phyloP scores from a whole-genome alignment of 2,329 filamentous ascomycete genomes.

The Colletotrichum karsti region DNA sequence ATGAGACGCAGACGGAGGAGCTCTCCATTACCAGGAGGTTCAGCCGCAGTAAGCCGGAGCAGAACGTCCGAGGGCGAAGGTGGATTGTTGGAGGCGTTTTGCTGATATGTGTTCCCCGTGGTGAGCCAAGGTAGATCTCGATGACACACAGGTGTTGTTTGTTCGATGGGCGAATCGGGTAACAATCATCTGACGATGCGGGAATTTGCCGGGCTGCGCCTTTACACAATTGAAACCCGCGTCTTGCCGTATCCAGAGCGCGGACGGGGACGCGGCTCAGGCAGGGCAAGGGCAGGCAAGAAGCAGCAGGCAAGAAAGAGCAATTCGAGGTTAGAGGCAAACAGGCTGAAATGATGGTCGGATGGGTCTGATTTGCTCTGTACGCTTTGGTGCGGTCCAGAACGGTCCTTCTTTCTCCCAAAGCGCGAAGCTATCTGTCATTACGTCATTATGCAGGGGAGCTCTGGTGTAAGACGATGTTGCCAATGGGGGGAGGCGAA shows the following conservation, averaged over 20 bases:
- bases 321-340: background rate
- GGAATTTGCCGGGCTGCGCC: conserved; percentile 22
- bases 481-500: background rate
- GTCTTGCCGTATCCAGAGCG: conserved; percentile 25
- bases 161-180: conserved; percentile 20
- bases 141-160: conserved; percentile 19
- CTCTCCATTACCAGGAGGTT: background rate
- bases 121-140: conserved; percentile 22
- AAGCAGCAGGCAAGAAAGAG: background rate
- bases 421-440: conserved; percentile 10
- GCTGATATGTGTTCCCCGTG: background rate
- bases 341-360: background rate
- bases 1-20: conserved; percentile 12
- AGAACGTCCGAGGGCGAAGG: conserved; percentile 17
- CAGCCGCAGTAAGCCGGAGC: conserved; percentile 12
- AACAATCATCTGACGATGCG: conserved; percentile 20
- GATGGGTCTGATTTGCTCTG: conserved; percentile 1
- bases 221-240: conserved; percentile 19
- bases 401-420: conserved; percentile 14
- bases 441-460: conserved; percentile 9
- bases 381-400: conserved; percentile 24
- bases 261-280: conserved; percentile 7
- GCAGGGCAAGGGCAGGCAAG: background rate
- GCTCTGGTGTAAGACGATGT: background rate
- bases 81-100: background rate